Evolutionary conservation across 257 asterid genomes (phyloP).

Genomic region (Plantago ovata): DNA sequence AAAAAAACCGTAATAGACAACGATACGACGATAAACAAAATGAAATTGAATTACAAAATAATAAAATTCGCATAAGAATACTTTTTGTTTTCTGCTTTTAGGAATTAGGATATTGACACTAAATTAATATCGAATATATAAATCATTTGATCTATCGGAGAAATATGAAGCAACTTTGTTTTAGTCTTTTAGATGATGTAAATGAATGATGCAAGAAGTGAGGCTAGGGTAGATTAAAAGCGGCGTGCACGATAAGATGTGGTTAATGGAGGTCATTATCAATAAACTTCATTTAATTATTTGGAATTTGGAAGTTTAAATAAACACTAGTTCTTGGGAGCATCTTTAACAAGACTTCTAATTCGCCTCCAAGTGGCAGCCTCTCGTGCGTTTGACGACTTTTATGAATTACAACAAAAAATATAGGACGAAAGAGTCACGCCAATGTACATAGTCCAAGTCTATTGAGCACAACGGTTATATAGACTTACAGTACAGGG

Average conservation of each 20-base stretch:
- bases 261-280: constrained; percentile 9
- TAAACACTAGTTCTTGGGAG: constrained; percentile 25
- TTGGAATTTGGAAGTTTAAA: background rate
- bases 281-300: background rate
- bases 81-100: too few species aligned
- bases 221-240: constrained; percentile 3
- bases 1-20: too few species aligned
- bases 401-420: constrained; percentile 4
- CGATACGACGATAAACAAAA: too few species aligned
- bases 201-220: background rate
- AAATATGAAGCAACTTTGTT: too few species aligned
- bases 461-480: too few species aligned
- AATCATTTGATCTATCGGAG: too few species aligned
- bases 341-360: constrained; percentile 17
- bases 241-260: constrained; percentile 22
- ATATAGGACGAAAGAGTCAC: background rate
- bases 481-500: too few species aligned
- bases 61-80: too few species aligned
- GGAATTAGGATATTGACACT: too few species aligned
- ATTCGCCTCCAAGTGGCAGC: constrained; percentile 62
- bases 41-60: too few species aligned
- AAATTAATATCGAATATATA: too few species aligned
- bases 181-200: background rate
- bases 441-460: background rate
- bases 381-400: constrained; percentile 20